Conservation (phyloP, 192 early-diverging fungal genomes). For the Lunasporangiospora selenospora region DNA sequence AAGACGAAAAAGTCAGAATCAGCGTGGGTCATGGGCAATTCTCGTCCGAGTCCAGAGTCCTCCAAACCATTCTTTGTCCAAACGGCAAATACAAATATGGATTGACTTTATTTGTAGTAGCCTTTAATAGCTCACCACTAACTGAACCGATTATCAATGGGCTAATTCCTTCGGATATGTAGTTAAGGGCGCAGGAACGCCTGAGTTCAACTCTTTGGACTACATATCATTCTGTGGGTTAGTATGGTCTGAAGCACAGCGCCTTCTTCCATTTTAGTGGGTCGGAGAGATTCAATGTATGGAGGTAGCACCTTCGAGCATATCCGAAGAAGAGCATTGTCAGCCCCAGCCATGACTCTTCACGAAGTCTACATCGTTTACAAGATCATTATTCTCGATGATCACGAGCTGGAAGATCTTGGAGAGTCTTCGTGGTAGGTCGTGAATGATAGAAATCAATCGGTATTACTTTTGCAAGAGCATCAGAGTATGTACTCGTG, state of each 20-base stretch:
- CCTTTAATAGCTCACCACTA: too few species aligned
- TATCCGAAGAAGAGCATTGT: conserved; percentile 6
- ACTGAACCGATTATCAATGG: too few species aligned
- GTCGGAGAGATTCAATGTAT: conserved; percentile 2
- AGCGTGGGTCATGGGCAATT: too few species aligned
- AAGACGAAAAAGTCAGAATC: too few species aligned
- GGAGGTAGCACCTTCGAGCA: background rate
- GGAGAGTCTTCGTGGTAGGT: conserved; percentile 8
- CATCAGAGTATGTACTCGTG: conserved; percentile 4
- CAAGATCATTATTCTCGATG: background rate
- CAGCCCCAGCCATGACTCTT: conserved; percentile 3
- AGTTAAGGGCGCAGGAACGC: background rate
- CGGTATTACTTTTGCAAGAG: background rate
- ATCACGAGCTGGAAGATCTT: conserved; percentile 1
- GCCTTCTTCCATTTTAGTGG: conserved; percentile 1
- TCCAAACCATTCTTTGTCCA: too few species aligned
- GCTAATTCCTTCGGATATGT: too few species aligned
- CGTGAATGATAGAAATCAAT: background rate
- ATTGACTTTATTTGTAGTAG: too few species aligned
- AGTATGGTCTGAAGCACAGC: conserved; percentile 1
- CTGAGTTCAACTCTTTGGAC: conserved; percentile 5
- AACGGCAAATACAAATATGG: too few species aligned
- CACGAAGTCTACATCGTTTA: background rate
- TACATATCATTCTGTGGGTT: conserved; percentile 7
- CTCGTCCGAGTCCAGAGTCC: too few species aligned